Base-by-base conservation (phyloP, 148 eudicot genomes). In the Rhododendron vialii region DNA sequence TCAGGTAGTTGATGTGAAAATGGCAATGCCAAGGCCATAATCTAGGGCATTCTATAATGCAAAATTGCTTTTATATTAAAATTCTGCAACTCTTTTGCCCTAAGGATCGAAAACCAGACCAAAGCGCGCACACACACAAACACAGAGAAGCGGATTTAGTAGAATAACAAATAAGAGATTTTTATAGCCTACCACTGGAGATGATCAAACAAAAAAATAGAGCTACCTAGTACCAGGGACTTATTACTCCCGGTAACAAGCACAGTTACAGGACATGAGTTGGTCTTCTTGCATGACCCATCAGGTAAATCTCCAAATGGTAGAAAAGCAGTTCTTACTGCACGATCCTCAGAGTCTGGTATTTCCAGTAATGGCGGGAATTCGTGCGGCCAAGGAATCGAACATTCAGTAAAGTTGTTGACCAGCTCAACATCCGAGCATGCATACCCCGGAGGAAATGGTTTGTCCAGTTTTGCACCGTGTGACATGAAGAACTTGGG, bases 181-280 rank as follows among this genome's bases (percentile, higher is more conserved):
- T 50, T 2, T 3, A 50, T 2, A 11, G 55, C 53, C 53, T 10
- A 50, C 53, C 11, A 50, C 2, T 50, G 15, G 53, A 50, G 53
- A 50, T 50, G 53, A 2, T 50, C 15, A 50, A 2, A 50, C 14
- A 12, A 50, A 50, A 50, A 12, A 2, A 50, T 50, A 50, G 55
- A 11, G 55, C n/a, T 90, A 96, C 99, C 86, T 86, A 91, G 92
- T 88, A 91, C 96, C 76, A 95, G 86, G 81, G 96, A 88, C 84
- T 85, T 90, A 89, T 96, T 92, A 48, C 69, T 93, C 51, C 97
- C 98, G 67, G 99, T 96, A 65, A 94, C 17, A 87, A 95, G 92
- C 20, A 90, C 88, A 45, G 94, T 90, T 28, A 86, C 94, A 48
- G 99, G 97, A 89, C 99, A 96, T 41, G 97, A 88, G 18, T 95